Conservation (phyloP, 331 rosid genomes). For the Malus hybrid region DNA sequence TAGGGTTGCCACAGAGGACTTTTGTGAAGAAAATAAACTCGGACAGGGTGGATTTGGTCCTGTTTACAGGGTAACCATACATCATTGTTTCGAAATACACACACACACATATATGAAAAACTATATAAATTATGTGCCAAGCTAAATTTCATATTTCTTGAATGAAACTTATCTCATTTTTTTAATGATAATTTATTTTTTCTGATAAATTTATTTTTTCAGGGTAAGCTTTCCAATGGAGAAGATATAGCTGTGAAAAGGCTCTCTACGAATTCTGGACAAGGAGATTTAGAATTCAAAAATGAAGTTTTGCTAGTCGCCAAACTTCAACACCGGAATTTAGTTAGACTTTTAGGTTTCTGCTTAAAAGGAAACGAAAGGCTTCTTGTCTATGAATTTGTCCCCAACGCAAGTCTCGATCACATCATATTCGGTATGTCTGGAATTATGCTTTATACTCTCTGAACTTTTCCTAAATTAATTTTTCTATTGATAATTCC, state of each 20-base stretch:
- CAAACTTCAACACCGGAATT: slow-evolving; percentile 4
- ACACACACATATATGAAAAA: no score
- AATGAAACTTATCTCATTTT: background rate
- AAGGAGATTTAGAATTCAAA: slow-evolving; percentile 4
- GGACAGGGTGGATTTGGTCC: slow-evolving; percentile 30
- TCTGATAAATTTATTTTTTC: background rate
- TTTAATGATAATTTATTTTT: background rate
- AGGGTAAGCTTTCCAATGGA: background rate
- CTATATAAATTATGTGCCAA: no score
- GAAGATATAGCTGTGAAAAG: background rate
- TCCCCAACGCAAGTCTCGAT: slow-evolving; percentile 5
- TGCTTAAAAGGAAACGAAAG: background rate
- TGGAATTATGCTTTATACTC: background rate
- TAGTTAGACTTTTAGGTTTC: background rate
- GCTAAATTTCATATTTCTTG: background rate
- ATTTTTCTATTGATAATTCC: background rate
- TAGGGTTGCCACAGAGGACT: slow-evolving; percentile 17
- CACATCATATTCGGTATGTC: background rate
- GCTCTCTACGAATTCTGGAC: background rate
- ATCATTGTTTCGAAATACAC: background rate
- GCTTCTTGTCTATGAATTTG: background rate
- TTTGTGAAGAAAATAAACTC: slow-evolving; percentile 13
- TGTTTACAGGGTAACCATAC: slow-evolving; percentile 21
- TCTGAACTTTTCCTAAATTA: no score
- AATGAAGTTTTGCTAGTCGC: background rate